Evolutionary conservation across 2,329 filamentous ascomycete species (phyloP), one percentile per base, ranked within the genome.

Genomic region (Penicillium decumbens): DNA sequence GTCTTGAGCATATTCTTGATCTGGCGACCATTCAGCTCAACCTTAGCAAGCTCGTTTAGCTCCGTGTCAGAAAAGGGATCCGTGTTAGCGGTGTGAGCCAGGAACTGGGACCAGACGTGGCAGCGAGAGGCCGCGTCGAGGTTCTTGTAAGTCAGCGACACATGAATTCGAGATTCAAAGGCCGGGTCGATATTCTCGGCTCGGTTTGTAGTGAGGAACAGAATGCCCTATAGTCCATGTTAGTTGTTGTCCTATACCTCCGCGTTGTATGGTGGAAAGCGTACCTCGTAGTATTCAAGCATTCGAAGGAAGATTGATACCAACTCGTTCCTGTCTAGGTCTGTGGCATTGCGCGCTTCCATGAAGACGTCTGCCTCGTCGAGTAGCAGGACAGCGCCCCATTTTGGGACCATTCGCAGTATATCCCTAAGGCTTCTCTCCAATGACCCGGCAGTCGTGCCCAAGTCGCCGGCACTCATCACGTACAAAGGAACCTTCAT

Each of bases 201-300:
- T 3, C 75, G 69, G 63, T 79, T 80, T 7, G 76, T 80, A 0
- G 77, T 80, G 3, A 80, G 64, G 61, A 77, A 72, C 30, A 77
- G 63, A 41, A 76, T 73, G 6, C 73, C 74, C 51, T 38, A 3
- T 9, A 15, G 12, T 24, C 9, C 4, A 24, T 24, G 37, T 39
- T 15, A 33, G 8, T 9, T 12, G 10, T 10, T 13, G 28, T 29
- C 28, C 10, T 12, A 29, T 29, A 29, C 27, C 9, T 28, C 27
- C 7, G 8, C 27, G 6, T 28, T 28, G 8, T 9, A 28, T 9
- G 27, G 3, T 28, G 27, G 10, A 25, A 15, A 10, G 33, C 53
- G 45, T 44, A 59, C 57, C 57, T 65, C 58, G 37, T 63, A 65
- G 47, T 65, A 65, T 39, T 66, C 62, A 39, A 65, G 40, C 44